Evolutionary conservation across 805 yeast species (phyloP).

Genomic region (Nematodospora valgi): DNA sequence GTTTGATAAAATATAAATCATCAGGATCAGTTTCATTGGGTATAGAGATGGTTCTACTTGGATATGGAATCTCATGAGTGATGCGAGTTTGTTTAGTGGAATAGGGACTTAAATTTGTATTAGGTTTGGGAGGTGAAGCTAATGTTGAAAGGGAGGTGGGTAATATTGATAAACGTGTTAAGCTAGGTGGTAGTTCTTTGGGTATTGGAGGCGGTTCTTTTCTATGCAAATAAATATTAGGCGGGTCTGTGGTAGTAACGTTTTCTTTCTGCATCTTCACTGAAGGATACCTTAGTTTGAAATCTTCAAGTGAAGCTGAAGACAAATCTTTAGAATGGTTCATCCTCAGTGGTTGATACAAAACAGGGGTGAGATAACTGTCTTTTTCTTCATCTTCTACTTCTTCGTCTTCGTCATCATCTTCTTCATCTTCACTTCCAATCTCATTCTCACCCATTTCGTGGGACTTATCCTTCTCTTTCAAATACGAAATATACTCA

Average conservation of each 20-base stretch:
- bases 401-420: conserved; percentile 4
- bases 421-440: conserved; percentile 3
- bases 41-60: too few relatives aligned
- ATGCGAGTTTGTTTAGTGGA: too few relatives aligned
- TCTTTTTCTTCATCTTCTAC: neutral
- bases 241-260: too few relatives aligned
- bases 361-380: neutral
- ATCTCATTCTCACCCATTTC: neutral
- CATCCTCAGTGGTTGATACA: neutral
- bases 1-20: neutral
- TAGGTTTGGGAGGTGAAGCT: too few relatives aligned
- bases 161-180: neutral
- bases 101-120: too few relatives aligned
- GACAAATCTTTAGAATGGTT: neutral
- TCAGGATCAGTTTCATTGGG: too few relatives aligned
- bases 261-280: neutral
- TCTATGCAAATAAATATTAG: too few relatives aligned
- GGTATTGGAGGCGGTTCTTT: conserved; percentile 4
- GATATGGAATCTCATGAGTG: too few relatives aligned
- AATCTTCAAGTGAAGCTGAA: conserved; percentile 1
- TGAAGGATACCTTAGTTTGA: conserved; percentile 8
- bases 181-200: neutral
- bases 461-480: conserved; percentile 24
- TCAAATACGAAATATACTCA: conserved; percentile 36
- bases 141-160: too few relatives aligned